phyloP scores from a whole-genome alignment of 257 asterid species.

The Solanum paucissectum region DNA sequence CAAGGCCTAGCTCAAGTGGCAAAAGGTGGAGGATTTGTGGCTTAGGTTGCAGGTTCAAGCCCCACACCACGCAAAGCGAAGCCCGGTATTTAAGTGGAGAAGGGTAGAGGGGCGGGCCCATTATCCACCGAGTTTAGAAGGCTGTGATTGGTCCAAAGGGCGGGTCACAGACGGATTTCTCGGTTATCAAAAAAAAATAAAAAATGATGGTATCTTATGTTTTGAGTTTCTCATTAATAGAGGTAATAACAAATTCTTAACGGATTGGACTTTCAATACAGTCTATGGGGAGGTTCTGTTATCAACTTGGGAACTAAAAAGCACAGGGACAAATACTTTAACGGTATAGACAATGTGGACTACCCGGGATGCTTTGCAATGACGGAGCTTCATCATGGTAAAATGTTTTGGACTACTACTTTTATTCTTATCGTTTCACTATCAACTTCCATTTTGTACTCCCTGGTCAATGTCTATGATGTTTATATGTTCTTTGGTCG shows the following conservation, averaged over 20 bases:
- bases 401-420: slow-evolving; percentile 6
- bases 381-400: slow-evolving; percentile 99
- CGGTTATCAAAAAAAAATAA: too few relatives aligned
- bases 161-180: too few relatives aligned
- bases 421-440: background rate
- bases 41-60: too few relatives aligned
- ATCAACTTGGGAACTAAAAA: slow-evolving; percentile 92
- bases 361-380: slow-evolving; percentile 92
- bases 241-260: background rate
- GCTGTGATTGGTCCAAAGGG: too few relatives aligned
- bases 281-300: slow-evolving; percentile 99
- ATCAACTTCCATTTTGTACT: background rate
- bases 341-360: slow-evolving; percentile 79
- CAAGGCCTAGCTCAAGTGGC: too few relatives aligned
- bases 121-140: too few relatives aligned
- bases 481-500: background rate
- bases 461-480: background rate
- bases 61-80: too few relatives aligned
- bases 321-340: slow-evolving; percentile 77
- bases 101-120: too few relatives aligned
- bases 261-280: slow-evolving; percentile 14
- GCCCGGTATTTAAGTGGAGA: too few relatives aligned
- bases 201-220: background rate
- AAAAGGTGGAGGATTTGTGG: too few relatives aligned
- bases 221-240: background rate